These are phyloP conservation scores for Apophysomyces elegans DNA, from an alignment of 371 early-diverging fungal genomes.

Conservation along the genomic window DNA sequence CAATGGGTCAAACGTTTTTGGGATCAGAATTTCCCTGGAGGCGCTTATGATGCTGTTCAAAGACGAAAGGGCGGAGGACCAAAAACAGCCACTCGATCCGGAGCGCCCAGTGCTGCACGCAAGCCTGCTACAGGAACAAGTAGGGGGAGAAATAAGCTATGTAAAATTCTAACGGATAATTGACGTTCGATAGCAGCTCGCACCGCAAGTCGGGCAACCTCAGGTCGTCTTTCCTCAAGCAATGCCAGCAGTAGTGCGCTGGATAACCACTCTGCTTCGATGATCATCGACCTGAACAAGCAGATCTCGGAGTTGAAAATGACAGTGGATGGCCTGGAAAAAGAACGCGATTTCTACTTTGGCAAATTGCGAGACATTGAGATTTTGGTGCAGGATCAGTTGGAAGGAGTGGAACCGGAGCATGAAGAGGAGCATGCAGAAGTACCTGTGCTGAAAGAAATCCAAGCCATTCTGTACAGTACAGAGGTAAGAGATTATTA, in stretches of 20 bases:
- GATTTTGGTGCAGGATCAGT: constrained; percentile 79
- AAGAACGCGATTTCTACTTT: constrained; percentile 97
- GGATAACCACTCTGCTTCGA: constrained; percentile 49
- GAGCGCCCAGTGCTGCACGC: constrained; percentile 16
- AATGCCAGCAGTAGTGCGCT: constrained; percentile 35
- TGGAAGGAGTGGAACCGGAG: constrained; percentile 42
- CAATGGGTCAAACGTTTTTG: constrained; percentile 92
- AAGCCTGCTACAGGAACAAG: constrained; percentile 18
- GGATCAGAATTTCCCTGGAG: constrained; percentile 84
- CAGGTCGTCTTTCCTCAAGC: constrained; percentile 30
- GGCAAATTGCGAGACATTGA: constrained; percentile 92
- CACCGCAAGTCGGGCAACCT: constrained; percentile 30
- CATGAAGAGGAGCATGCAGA: constrained; percentile 47
- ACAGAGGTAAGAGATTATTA: constrained; percentile 67
- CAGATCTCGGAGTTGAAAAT: constrained; percentile 80
- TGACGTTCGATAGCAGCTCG: constrained; percentile 22
- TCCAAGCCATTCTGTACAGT: constrained; percentile 81
- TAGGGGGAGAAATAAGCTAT: not conserved
- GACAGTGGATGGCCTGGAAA: constrained; percentile 88
- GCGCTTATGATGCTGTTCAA: constrained; percentile 77
- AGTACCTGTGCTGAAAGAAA: constrained; percentile 64
- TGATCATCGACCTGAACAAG: constrained; percentile 68
- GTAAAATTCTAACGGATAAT: not conserved
- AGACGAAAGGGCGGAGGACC: constrained; percentile 65
- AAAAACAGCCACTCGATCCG: constrained; percentile 22